Base-by-base conservation (phyloP, 2,329 filamentous ascomycete genomes). In the Hortaea werneckii region DNA sequence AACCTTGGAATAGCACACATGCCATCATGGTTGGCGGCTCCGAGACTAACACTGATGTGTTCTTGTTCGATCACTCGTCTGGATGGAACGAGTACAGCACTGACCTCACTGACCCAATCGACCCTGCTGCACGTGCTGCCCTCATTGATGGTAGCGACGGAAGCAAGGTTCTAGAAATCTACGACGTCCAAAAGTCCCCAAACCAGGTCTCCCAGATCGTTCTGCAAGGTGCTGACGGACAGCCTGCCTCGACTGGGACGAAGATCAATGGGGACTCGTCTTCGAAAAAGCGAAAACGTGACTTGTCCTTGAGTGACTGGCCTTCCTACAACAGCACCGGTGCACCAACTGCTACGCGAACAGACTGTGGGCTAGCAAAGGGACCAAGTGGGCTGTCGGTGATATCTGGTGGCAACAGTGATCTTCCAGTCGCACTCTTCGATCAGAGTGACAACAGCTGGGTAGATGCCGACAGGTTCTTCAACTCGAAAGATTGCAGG, bases 151-250 rank as follows among this genome's bases (percentile, higher is more conserved):
- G 83, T 20, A 75, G 79, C 37, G 87, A 95, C 62, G 80, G 77
- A 28, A 89, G 84, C 65, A 89, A 86, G 60, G 79, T 82, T 35
- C 69, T 96, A 12, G 80, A 88, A 55, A 79, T 81, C 8, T 95
- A 92, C 56, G 80, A 95, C 60, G 76, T 88, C 67, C 75, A 75
- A 10, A 72, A 74, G 7, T 79, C 82, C 0, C 89, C 90, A 3
- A 94, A 94, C 60, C 67, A 71, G 5, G 85, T 95, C 38, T 78
- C 77, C 29, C 79, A 84, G 46, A 78, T 82, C 29, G 75, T 87
- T 12, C 65, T 95, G 10, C 65, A 83, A 41, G 76, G 79, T 50
- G 73, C 74, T 8, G 70, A 73, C 37, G 85, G 84, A 11, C 53
- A 61, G 10, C 60, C 70, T 8, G 72, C 72, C 32, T 55, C 61